A percentile compares a stretch with the other conserved stretches of the same genome.
phyloP scores from a whole-genome alignment of 2,329 filamentous ascomycete species.

The Sphaerostilbella broomeana region DNA sequence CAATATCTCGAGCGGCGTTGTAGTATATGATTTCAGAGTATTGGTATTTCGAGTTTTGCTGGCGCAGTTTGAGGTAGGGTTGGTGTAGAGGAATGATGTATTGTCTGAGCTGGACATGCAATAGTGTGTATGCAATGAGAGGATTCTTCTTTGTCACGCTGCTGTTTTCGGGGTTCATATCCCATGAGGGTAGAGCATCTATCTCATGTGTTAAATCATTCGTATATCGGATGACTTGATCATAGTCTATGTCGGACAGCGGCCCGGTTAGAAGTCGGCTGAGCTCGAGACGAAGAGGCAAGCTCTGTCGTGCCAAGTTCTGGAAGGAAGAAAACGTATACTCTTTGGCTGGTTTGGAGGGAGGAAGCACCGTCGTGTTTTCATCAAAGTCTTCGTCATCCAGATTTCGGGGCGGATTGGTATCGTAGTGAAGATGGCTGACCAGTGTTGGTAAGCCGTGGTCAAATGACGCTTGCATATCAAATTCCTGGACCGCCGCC shows the following conservation, averaged over 20 bases:
- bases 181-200: conserved; percentile 52
- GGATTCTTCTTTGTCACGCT: conserved; percentile 43
- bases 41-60: conserved; percentile 54
- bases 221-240: conserved; percentile 54
- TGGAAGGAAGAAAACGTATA: conserved; percentile 56
- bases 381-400: conserved; percentile 53
- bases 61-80: conserved; percentile 53
- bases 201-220: conserved; percentile 57
- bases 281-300: conserved; percentile 50
- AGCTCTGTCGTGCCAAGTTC: conserved; percentile 49
- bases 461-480: conserved; percentile 56
- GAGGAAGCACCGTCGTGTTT: conserved; percentile 43
- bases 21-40: conserved; percentile 59
- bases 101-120: conserved; percentile 55
- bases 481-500: conserved; percentile 56
- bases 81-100: conserved; percentile 58
- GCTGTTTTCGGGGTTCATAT: conserved; percentile 30
- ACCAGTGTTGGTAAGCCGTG: conserved; percentile 53
- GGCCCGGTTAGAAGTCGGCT: conserved; percentile 50
- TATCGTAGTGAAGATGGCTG: conserved; percentile 50
- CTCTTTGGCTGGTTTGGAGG: conserved; percentile 43
- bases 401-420: conserved; percentile 49
- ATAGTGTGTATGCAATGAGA: conserved; percentile 51
- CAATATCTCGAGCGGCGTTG: conserved; percentile 54
- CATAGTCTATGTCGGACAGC: conserved; percentile 50